Base-by-base conservation (phyloP, 768 basidiomycete genomes). In the Suillus sp. region DNA sequence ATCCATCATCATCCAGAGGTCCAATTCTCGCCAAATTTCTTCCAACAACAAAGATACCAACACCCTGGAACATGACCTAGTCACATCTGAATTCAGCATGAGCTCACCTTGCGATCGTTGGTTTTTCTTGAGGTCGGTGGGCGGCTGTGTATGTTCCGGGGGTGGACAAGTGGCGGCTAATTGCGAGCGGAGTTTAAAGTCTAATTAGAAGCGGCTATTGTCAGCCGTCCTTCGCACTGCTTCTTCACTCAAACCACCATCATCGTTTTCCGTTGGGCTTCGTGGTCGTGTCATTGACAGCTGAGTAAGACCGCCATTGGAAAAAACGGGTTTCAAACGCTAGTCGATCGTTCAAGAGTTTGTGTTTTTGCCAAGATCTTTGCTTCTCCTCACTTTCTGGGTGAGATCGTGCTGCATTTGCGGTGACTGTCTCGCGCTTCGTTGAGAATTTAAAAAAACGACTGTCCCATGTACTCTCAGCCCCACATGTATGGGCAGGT, bases 391-490 rank as follows among this genome's bases (percentile, higher is more conserved):
- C 78, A 79, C 77, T 70, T 76, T 77, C 71, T 63, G 65, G 68
- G 76, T 72, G 76, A 75, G 68, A 87, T 88, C 56, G 37, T 57
- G 27, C 38, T 57, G 38, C 56, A 20, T 40, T 57, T 20, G 38
- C 56, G 56, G 56, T 56, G 55, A 56, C 55, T 56, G 56, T 40
- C 56, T 57, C 27, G 56, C 37, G 37, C 56, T 57, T 57, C 38
- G 56, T 57, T 57, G 56, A 57, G 56, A 57, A 57, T 57, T 51
- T 22, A 14, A 2, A 57, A 57, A 27, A 56, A 38, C 35, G 11
- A 57, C 18, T 57, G 56, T 57, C 86, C 85, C 67, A 76, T 86
- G 71, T 90, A 88, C 77, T 78, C 87, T 75, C 87, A 87, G 73
- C 81, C 77, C 73, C 78, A 82, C 47, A 68, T 78, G 70, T 90